A percentile compares a stretch with the other conserved stretches of the same genome.
Conservation (phyloP, 1,139 yeast genomes). For the Arxiozyma heterogenica region DNA sequence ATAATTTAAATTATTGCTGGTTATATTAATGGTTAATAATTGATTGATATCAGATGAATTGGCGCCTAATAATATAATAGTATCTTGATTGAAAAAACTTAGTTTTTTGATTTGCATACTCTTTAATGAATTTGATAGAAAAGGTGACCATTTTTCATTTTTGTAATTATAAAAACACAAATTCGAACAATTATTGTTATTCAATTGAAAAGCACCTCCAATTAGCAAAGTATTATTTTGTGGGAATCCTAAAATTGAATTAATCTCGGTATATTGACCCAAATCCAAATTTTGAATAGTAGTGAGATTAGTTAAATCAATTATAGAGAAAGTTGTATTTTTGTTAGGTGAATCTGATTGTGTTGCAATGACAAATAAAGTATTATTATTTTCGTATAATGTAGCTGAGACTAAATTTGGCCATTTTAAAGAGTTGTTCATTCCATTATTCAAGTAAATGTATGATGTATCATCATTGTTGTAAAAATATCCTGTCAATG, state of each 20-base stretch:
- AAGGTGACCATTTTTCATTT: slow-evolving; percentile 46
- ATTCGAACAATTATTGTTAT: slow-evolving; percentile 48
- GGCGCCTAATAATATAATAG: slow-evolving; percentile 57
- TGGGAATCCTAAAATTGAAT: slow-evolving; percentile 47
- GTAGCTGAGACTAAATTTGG: slow-evolving; percentile 9
- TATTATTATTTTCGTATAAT: slow-evolving; percentile 14
- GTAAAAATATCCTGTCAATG: slow-evolving; percentile 20
- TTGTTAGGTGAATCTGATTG: background rate
- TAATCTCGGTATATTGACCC: slow-evolving; percentile 30
- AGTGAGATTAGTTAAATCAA: slow-evolving; percentile 19
- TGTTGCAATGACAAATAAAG: slow-evolving; percentile 17
- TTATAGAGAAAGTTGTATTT: slow-evolving; percentile 9
- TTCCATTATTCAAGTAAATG: background rate
- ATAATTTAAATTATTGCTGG: slow-evolving; percentile 2
- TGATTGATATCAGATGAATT: slow-evolving; percentile 24
- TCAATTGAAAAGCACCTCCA: slow-evolving; percentile 57
- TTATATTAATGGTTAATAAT: slow-evolving; percentile 16
- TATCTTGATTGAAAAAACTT: slow-evolving; percentile 41
- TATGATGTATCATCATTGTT: slow-evolving; percentile 12
- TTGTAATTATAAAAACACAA: slow-evolving; percentile 60
- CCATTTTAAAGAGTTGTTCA: slow-evolving; percentile 12
- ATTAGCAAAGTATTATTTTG: slow-evolving; percentile 47
- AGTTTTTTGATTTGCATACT: slow-evolving; percentile 50
- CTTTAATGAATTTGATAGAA: slow-evolving; percentile 32
- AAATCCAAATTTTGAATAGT: slow-evolving; percentile 9